A percentile compares a stretch with the other conserved stretches of the same genome.
These are phyloP conservation scores for Hericium erinaceus DNA, from an alignment of 768 basidiomycete genomes.

Conservation along the genomic window DNA sequence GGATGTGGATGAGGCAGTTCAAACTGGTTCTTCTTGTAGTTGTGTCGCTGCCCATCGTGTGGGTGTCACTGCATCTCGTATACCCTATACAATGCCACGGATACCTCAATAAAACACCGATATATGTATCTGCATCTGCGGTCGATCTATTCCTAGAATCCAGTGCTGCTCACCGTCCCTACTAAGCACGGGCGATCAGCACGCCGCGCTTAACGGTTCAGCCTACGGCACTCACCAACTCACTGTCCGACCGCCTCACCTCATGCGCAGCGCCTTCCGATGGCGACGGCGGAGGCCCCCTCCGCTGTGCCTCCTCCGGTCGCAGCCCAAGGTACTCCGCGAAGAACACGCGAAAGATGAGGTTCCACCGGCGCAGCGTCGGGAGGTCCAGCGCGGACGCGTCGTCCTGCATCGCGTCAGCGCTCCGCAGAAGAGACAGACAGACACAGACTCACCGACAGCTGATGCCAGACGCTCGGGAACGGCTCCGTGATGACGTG, in stretches of 20 bases:
- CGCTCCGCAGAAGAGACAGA: background rate
- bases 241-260: background rate
- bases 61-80: no score
- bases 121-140: no score
- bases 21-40: no score
- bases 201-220: no score
- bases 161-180: no score
- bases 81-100: no score
- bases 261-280: background rate
- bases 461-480: slow-evolving; percentile 82
- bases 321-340: slow-evolving; percentile 78
- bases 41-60: no score
- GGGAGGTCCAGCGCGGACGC: slow-evolving; percentile 75
- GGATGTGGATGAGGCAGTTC: no score
- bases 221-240: background rate
- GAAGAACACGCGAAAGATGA: slow-evolving; percentile 80
- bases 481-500: slow-evolving; percentile 89
- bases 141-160: no score
- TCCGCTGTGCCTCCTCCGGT: slow-evolving; percentile 27
- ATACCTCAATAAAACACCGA: no score
- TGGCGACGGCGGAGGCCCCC: background rate
- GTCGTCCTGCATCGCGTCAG: slow-evolving; percentile 57
- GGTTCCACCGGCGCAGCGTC: slow-evolving; percentile 84
- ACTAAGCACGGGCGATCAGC: no score
- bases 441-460: slow-evolving; percentile 40